Base-by-base conservation (phyloP, 75 land plant species). In the Adiantum capillusveneris region DNA sequence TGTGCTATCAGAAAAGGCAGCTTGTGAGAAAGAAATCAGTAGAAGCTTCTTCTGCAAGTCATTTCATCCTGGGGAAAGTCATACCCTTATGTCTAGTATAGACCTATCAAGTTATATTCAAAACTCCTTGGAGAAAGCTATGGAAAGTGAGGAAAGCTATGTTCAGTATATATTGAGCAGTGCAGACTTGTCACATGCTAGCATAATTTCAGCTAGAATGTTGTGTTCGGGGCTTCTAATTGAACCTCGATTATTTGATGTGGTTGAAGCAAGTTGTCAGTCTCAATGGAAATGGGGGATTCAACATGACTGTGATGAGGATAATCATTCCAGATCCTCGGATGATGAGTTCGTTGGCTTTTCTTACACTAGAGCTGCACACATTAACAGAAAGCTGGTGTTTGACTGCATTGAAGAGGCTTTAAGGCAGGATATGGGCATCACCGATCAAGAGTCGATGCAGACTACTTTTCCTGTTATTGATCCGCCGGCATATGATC, bases 401-500 rank as follows among this genome's bases (percentile, higher is more conserved):
- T 81, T 85, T 55, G 85, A 79, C 31, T 81, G 71, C 34, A 75
- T 80, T 22, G 29, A 36, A 42, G 86, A 86, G 44, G 75, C 44
- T 25, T 80, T 14, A 59, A 69, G 28, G 14, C 37, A 14, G 62
- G 63, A 57, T 64, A 46, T 39, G 30, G 46, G 22, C 65, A 37
- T 28, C 26, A 46, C 5, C 6, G 18, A n/a, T 6, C 22, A 21
- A 14, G 22, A n/a, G 18, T n/a, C 22, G 13, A 21, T 18, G 50
- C 50, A 46, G 2, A n/a, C 3, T 46, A 5, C 2, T 18, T 46
- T 21, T 2, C 22, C 50, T 2, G 50, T 5, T 14, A 46, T 21
- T 6, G 18, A n/a, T 18, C 5, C 18, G 2, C 18, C 22, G 6
- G 2, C 50, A 2, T 18, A 18, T 5, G 17, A 21, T 21, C 18